Evolutionary conservation across 306 rosid species (phyloP).

Genomic region (Pterocarpus macrocarpus): DNA sequence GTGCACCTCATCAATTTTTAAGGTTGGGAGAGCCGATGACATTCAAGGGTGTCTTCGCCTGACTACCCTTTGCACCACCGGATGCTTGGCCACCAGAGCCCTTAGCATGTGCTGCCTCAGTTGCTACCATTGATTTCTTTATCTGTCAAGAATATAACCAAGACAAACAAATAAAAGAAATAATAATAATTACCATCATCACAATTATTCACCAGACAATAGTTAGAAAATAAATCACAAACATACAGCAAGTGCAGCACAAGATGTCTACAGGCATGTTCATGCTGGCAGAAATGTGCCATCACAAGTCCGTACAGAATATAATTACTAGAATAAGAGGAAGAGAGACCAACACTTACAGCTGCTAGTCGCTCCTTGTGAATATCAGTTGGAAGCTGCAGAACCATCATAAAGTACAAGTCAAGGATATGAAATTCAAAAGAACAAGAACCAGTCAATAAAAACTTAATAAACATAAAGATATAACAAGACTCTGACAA

Average conservation of each 20-base stretch:
- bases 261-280: neutral
- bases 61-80: slow-evolving; percentile 76
- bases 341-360: slow-evolving; percentile 64
- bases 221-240: slow-evolving; percentile 25
- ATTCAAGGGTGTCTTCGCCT: slow-evolving; percentile 71
- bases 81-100: slow-evolving; percentile 81
- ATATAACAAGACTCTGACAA: slow-evolving; percentile 32
- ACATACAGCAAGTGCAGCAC: neutral
- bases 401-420: slow-evolving; percentile 48
- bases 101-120: slow-evolving; percentile 68
- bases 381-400: slow-evolving; percentile 75
- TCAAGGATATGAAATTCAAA: slow-evolving; percentile 35
- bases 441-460: slow-evolving; percentile 5
- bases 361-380: slow-evolving; percentile 92
- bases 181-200: neutral
- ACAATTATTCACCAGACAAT: slow-evolving; percentile 11
- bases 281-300: slow-evolving; percentile 4
- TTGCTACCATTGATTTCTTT: slow-evolving; percentile 76
- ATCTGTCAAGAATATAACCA: slow-evolving; percentile 64
- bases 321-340: slow-evolving; percentile 5
- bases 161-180: slow-evolving; percentile 32
- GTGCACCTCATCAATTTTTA: slow-evolving; percentile 54
- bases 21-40: slow-evolving; percentile 64
- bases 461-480: slow-evolving; percentile 26
- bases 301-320: slow-evolving; percentile 19